Percentiles rank a stretch among this genome's conserved stretches.
Evolutionary conservation across 805 yeast genomes (phyloP).

Genomic region (Saccharomyces cerevisiae): DNA sequence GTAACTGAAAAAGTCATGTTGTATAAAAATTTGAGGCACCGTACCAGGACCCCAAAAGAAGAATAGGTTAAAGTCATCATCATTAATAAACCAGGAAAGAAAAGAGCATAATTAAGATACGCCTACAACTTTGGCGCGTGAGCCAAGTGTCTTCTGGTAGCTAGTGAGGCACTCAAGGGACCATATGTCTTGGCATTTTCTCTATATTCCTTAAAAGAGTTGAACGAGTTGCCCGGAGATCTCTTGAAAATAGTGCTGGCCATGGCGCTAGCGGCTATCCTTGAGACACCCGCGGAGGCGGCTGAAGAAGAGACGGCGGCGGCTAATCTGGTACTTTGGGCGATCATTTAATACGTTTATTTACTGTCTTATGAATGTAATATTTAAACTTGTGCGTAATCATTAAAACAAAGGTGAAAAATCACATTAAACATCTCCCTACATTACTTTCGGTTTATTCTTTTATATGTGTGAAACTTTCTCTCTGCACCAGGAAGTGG

Average conservation of each 20-base stretch:
- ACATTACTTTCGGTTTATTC: constrained; percentile 7
- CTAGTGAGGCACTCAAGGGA: constrained; percentile 28
- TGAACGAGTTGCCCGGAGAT: constrained; percentile 30
- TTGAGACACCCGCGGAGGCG: neutral
- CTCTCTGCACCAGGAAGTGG: neutral
- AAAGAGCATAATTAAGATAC: neutral
- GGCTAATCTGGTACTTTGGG: constrained; percentile 9
- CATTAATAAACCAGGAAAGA: neutral
- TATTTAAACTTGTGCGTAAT: too few species aligned
- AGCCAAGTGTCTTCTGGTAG: constrained; percentile 16
- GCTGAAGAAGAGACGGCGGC: constrained; percentile 3
- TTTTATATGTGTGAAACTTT: neutral
- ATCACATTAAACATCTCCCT: neutral
- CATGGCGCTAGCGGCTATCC: constrained; percentile 2
- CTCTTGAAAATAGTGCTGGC: constrained; percentile 5
- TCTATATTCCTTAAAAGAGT: constrained; percentile 33
- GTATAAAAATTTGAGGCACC: neutral
- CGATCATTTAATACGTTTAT: constrained; percentile 7
- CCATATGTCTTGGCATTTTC: constrained; percentile 34
- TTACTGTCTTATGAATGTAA: neutral
- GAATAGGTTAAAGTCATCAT: neutral
- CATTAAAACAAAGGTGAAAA: too few species aligned
- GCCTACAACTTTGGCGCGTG: neutral
- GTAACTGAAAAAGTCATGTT: neutral
- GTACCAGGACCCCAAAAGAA: neutral